Base-by-base conservation (phyloP, 176 grass and related monocot species). In the Lolium perenne region DNA sequence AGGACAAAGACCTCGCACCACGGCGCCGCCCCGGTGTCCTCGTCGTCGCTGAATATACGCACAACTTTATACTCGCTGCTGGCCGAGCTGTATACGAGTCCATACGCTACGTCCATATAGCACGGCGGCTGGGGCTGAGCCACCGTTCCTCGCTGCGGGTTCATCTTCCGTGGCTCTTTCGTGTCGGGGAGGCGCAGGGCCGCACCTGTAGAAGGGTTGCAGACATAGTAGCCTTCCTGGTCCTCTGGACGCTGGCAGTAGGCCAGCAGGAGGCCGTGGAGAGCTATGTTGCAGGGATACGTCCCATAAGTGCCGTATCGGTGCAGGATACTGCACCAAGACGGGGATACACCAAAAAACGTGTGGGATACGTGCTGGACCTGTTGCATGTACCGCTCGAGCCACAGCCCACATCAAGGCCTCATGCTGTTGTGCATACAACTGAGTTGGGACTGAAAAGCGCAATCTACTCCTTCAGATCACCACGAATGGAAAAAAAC, bases 1-100 rank as follows among this genome's bases (percentile, higher is more conserved):
- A 80, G 84, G 40, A 86, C 54, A 5, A 86, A 62, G 25, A 86
- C 66, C 54, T 86, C 66, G 11, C 53, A 80, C 54, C 12, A 12
- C 1, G 65, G 4, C 4, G 54, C 54, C 2, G 21, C 17, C 15
- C 66, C 13, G 12, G 55, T 61, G 17, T 7, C 54, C 54, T 56
- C 54, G 54, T 56, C 54, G 18, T 22, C 8, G 57, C 57, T 21
- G 0, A 86, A 80, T 41, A 80, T 16, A 7, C 17, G 53, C 23
- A 86, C 65, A 1, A 72, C 66, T 22, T 86, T 86, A 6, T 35
- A 71, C 51, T 47, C 45, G 1, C 47, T 46, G 50, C 50, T 86
- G 2, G 10, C 11, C 45, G 12, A 8, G 22, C 75, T 79, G 40
- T 86, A 86, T 32, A 75, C 75, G 57, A 86, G 50, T 22, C 84